Evolutionary conservation across 371 early-diverging fungal genomes (phyloP), one percentile per base, ranked within the genome.

Genomic region (Quaeritorhiza haematococci): DNA sequence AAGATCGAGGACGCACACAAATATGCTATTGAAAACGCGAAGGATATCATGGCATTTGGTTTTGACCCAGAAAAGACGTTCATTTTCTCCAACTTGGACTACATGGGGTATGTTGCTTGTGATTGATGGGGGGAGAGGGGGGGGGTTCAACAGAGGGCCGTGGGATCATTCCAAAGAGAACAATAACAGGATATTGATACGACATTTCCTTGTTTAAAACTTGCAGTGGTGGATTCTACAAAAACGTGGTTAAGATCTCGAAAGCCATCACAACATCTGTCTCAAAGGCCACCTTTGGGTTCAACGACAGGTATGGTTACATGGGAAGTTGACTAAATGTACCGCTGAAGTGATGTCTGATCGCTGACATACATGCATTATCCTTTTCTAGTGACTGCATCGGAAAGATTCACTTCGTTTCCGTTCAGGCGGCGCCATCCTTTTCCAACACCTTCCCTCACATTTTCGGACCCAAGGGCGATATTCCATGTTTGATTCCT

Each of bases 11-110:
- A 96, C 42, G 83, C 87, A 41, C 78, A 84, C 59, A 76, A 88
- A 62, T 96, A 82, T 70, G 83, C 91, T 7, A 71, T 72, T 32
- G 86, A 89, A 44, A 98, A 99, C 45, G 97, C 95, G 29, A 91
- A 90, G 68, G 99, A 99, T 71, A 98, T 99, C 59, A 94, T 98
- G 70, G 92, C 99, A 3, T 88, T 93, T 69, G 99, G 99, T 3
- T 99, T 98, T 79, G 90, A 98, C 62, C 96, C 96, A 17, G 85
- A 94, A 53, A 92, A 94, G 78, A 99, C 99, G 3, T 97, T 98
- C 72, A 98, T 99, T 64, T 99, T 99, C 67, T 92, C 93, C 43
- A 87, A 99, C 73, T 78, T 92, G 55, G 89, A 91, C 63, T 91
- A 86, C 64, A 85, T 96, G 58, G 91, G 96, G 88, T 88, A 79